Base-by-base conservation (phyloP, 768 basidiomycete species). In the Auricularia sp. region DNA sequence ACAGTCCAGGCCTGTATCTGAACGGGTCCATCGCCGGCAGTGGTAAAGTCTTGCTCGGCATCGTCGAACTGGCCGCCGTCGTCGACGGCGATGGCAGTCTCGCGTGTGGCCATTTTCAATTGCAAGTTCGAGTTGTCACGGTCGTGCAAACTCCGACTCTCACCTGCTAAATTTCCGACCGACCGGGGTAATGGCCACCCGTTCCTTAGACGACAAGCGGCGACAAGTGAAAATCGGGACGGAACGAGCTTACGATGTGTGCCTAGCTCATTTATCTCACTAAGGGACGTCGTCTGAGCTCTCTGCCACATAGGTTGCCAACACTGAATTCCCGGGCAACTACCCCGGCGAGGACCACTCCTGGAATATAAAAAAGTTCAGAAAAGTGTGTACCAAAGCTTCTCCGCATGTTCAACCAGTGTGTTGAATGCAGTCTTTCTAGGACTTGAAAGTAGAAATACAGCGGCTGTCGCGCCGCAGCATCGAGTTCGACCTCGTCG, bases 401-500 rank as follows among this genome's bases (percentile, higher is more conserved):
- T 56, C 47, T 8, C 36, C 64, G 33, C 34, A 62, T 18, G 33
- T 63, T 53, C 21, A 62, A 21, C 23, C 23, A 23, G 1, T 23
- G 23, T 23, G 11, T 60, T 67, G 59, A 65, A 68, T 73, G 70
- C 74, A 66, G 78, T 76, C 73, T 70, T 75, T 56, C 23, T 0
- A 92, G 92, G 88, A 81, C 71, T 78, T 95, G 63, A 77, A 80
- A 71, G 84, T 93, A 10, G 80, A 86, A 64, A 81, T 97, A 42
- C 85, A 90, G 66, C 83, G 90, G 53, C 77, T 95, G 42, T 96
- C 94, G 0, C 82, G 88, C 53, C 83, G 87, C 16, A 87, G 89
- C 2, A 84, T 97, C 66, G 95, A 98, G 68, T 96, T 99, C 74
- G 97, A 99, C 76, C 79, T 98, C 56, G 83, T 98, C 64, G 95